Conservation (phyloP, 108 stramenopile genomes). For the Nannochloropsis oceanica region DNA sequence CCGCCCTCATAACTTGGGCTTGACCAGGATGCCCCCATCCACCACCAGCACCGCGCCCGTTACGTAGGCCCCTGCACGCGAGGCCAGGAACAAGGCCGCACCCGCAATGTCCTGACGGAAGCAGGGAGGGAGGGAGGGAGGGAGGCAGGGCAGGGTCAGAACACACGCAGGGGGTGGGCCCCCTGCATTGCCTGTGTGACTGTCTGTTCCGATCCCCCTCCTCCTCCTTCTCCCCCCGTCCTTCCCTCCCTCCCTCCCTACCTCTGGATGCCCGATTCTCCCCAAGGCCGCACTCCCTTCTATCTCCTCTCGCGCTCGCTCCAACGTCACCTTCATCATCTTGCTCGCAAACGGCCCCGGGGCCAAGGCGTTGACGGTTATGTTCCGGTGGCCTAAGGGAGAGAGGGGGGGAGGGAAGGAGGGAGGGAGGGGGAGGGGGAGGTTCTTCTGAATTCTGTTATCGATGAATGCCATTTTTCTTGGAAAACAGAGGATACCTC, state of each 20-base stretch:
- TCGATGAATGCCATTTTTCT: too few species aligned
- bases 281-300: background rate
- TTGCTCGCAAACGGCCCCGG: background rate
- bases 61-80: background rate
- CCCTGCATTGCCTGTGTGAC: background rate
- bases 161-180: background rate
- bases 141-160: background rate
- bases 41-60: background rate
- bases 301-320: background rate
- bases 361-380: background rate
- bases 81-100: background rate
- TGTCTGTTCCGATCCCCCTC: background rate
- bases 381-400: background rate
- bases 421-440: too few species aligned
- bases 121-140: background rate
- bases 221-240: background rate
- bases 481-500: too few species aligned
- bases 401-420: background rate
- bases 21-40: background rate
- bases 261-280: background rate
- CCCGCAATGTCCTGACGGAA: background rate
- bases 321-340: background rate
- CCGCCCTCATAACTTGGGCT: background rate
- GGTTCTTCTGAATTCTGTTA: too few species aligned
- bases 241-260: background rate